Percentiles rank a stretch among this genome's conserved stretches.
Conservation (phyloP, 768 basidiomycete genomes). For the Boletus sp. region DNA sequence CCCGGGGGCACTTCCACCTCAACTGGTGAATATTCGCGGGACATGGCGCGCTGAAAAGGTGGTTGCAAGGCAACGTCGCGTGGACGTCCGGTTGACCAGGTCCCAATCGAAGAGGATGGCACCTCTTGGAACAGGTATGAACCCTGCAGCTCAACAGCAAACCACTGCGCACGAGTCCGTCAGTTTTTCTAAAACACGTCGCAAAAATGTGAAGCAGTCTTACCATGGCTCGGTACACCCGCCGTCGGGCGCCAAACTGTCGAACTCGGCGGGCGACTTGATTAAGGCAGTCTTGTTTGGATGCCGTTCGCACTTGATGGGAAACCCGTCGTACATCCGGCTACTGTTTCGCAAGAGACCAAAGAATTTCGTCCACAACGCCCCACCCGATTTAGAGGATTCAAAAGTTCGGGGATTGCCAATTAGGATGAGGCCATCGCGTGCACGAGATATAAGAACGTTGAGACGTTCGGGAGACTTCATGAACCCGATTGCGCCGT, state of each 20-base stretch:
- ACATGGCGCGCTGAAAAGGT: conserved; percentile 39
- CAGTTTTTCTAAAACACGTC: not conserved
- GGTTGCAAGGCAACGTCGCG: conserved; percentile 39
- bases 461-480: conserved; percentile 64
- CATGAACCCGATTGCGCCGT: conserved; percentile 68
- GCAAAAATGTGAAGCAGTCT: conserved; percentile 5
- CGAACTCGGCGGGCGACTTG: conserved; percentile 45
- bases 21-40: conserved; percentile 39
- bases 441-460: conserved; percentile 66
- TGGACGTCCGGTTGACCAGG: conserved; percentile 34
- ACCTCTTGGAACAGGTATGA: conserved; percentile 58
- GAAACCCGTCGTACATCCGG: conserved; percentile 58
- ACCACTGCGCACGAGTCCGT: conserved; percentile 36
- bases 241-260: conserved; percentile 52
- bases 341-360: conserved; percentile 37
- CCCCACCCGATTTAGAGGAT: conserved; percentile 46
- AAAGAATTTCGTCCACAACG: conserved; percentile 52
- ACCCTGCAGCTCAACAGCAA: conserved; percentile 45
- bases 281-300: conserved; percentile 39
- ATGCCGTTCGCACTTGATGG: conserved; percentile 57
- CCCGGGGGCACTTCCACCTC: conserved; percentile 43
- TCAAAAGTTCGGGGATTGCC: conserved; percentile 62
- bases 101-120: conserved; percentile 54
- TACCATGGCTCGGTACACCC: conserved; percentile 63
- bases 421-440: conserved; percentile 61